These are phyloP conservation scores for Wilhelminamyces savonicus DNA, from an alignment of 805 yeast species.

Conservation along the genomic window DNA sequence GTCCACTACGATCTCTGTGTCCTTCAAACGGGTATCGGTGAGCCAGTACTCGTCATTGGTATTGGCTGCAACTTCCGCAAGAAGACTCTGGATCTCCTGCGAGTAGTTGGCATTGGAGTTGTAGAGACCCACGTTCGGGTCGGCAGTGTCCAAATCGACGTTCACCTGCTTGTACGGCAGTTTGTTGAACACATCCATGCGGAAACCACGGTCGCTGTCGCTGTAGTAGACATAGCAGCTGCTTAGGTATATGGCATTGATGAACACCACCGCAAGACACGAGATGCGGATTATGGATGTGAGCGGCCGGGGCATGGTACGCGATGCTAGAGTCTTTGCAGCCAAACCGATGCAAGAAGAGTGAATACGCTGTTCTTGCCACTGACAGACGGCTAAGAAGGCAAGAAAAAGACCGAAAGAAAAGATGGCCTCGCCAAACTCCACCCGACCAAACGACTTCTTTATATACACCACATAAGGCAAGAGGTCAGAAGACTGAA, in stretches of 20 bases:
- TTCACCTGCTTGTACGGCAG: conserved; percentile 6
- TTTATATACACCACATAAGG: too few relatives aligned
- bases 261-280: neutral
- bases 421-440: too few relatives aligned
- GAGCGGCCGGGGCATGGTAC: neutral
- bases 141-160: conserved; percentile 1
- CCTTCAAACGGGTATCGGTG: neutral
- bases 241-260: neutral
- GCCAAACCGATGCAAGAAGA: too few relatives aligned
- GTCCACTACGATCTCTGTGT: neutral
- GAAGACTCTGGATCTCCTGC: neutral
- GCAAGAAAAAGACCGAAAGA: too few relatives aligned
- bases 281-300: neutral
- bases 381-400: too few relatives aligned
- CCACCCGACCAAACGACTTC: too few relatives aligned
- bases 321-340: too few relatives aligned
- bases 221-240: too few relatives aligned
- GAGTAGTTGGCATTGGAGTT: neutral
- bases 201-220: too few relatives aligned
- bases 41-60: neutral
- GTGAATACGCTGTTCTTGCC: too few relatives aligned
- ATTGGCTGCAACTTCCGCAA: neutral
- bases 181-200: neutral
- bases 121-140: neutral
- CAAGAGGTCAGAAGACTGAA: too few relatives aligned